Percentiles rank a stretch among this genome's conserved stretches.
Evolutionary conservation across 345 rosid genomes (phyloP).

Genomic region (Arabidopsis suecica): DNA sequence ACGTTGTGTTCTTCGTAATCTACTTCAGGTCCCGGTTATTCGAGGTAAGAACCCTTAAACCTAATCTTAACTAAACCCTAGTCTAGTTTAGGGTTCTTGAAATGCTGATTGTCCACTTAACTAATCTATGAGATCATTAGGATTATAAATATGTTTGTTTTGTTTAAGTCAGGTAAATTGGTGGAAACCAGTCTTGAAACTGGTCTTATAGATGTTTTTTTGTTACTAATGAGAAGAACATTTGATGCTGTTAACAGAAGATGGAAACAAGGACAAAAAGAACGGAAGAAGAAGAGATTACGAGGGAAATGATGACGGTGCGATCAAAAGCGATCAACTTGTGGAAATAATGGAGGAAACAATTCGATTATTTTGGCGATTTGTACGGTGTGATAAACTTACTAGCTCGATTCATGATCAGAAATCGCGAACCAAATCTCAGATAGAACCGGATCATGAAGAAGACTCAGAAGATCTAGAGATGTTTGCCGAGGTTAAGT

Average conservation of each 20-base stretch:
- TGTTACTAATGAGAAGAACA: slow-evolving; percentile 5
- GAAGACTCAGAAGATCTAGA: slow-evolving; percentile 57
- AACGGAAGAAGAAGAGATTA: slow-evolving; percentile 49
- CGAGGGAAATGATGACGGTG: slow-evolving; percentile 44
- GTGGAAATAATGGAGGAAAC: slow-evolving; percentile 93
- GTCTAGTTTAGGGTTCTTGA: slow-evolving; percentile 1
- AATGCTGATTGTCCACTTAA: background rate
- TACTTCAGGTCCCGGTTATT: slow-evolving; percentile 90
- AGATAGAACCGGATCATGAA: slow-evolving; percentile 66
- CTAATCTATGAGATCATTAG: background rate
- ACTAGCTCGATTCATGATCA: slow-evolving; percentile 44
- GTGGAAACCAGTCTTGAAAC: background rate
- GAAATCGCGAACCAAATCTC: slow-evolving; percentile 55
- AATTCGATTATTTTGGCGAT: slow-evolving; percentile 84
- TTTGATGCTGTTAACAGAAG: slow-evolving; percentile 59
- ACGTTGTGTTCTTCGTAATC: slow-evolving; percentile 73
- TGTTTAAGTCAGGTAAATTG: background rate
- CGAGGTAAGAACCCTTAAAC: slow-evolving; percentile 58
- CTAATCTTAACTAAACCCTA: slow-evolving; percentile 3
- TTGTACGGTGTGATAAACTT: slow-evolving; percentile 78
- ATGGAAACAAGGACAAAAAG: slow-evolving; percentile 56
- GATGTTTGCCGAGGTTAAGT: slow-evolving; percentile 52
- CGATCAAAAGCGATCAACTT: slow-evolving; percentile 58
- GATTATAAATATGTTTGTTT: background rate
- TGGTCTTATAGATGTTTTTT: background rate